These are phyloP conservation scores for Coemansia aciculifera DNA, from an alignment of 192 early-diverging fungal species.

Conservation along the genomic window DNA sequence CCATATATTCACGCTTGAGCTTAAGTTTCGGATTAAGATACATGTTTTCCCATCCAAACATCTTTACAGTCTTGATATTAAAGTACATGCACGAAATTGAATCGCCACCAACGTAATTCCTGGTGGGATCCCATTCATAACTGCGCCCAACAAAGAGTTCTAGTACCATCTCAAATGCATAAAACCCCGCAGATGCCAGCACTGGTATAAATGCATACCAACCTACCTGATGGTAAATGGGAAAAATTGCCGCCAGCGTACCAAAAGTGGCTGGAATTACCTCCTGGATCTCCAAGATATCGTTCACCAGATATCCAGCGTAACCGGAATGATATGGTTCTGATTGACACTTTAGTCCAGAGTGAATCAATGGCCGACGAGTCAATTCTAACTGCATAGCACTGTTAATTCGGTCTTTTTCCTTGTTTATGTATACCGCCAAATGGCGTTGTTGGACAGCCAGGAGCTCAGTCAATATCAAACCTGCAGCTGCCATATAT, in stretches of 20 bases:
- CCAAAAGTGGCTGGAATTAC: neutral
- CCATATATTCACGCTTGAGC: neutral
- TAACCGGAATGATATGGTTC: neutral
- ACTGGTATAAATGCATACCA: constrained; percentile 3
- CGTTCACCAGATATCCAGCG: neutral
- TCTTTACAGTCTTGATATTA: constrained; percentile 1
- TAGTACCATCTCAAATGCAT: neutral
- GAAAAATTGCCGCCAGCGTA: neutral
- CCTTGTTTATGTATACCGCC: neutral
- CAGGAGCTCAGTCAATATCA: neutral
- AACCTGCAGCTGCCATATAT: neutral
- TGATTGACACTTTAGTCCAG: neutral
- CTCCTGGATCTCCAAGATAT: neutral
- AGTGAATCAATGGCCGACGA: neutral
- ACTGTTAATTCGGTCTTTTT: neutral
- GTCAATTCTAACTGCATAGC: neutral
- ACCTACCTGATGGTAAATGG: neutral
- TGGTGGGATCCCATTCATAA: neutral
- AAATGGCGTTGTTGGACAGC: neutral
- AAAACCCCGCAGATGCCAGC: neutral
- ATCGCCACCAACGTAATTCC: neutral
- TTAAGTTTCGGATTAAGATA: neutral
- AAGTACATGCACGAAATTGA: neutral
- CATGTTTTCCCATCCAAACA: constrained; percentile 12
- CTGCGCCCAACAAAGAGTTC: neutral